These are phyloP conservation scores for Aspergillus fructus DNA, from an alignment of 2,329 filamentous ascomycete genomes.

Conservation along the genomic window DNA sequence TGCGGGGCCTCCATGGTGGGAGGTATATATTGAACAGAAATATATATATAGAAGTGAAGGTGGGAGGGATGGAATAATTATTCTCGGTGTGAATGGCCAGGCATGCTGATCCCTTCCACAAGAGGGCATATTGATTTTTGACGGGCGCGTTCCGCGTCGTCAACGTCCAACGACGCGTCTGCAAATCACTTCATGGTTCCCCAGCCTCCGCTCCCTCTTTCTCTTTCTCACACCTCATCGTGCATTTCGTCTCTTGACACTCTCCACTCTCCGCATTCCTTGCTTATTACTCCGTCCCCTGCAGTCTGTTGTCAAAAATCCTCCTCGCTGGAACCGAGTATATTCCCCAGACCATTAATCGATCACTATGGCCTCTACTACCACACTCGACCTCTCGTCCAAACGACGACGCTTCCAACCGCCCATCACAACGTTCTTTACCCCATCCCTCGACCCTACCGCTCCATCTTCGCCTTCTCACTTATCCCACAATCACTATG, in stretches of 20 bases:
- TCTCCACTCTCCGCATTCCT: neutral
- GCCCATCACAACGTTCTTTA: constrained; percentile 43
- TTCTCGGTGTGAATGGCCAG: neutral
- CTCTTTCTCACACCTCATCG: constrained; percentile 9
- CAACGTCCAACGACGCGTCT: neutral
- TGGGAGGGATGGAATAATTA: neutral
- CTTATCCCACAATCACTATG: constrained; percentile 42
- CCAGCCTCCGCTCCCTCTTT: constrained; percentile 16
- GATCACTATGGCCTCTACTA: neutral
- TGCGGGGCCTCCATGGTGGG: constrained; percentile 14
- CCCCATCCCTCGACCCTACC: constrained; percentile 9
- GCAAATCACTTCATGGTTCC: neutral
- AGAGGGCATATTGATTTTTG: constrained; percentile 23
- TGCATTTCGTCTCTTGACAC: neutral
- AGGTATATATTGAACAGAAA: neutral
- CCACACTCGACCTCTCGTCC: constrained; percentile 16
- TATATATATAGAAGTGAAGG: neutral
- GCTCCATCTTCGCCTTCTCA: constrained; percentile 12
- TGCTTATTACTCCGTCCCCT: neutral
- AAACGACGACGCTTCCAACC: constrained; percentile 48
- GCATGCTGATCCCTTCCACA: constrained; percentile 1
- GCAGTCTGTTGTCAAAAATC: neutral
- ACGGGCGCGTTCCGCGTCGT: constrained; percentile 26
- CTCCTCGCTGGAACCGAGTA: neutral
- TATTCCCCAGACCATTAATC: neutral